A percentile compares a stretch with the other conserved stretches of the same genome.
Conservation (phyloP, 192 early-diverging fungal genomes). For the Backusella australiensis region DNA sequence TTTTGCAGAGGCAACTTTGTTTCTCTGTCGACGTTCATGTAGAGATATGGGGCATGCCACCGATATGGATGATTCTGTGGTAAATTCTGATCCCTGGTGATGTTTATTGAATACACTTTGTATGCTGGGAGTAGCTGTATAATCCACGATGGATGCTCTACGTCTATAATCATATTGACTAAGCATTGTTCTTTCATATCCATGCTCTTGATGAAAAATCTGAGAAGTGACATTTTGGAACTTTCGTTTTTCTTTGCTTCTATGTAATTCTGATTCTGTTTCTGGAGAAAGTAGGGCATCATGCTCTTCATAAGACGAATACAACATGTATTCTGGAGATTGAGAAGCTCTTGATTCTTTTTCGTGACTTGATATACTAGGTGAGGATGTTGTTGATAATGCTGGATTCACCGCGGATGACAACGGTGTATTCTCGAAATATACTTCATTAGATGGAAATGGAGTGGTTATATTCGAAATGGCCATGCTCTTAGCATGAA, state of each 20-base stretch:
- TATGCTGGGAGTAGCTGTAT: not conserved
- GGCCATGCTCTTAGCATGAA: constrained; percentile 24
- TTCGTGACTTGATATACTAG: not conserved
- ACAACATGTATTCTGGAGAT: not conserved
- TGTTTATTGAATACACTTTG: not conserved
- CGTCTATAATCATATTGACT: not conserved
- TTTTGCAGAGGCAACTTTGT: constrained; percentile 56
- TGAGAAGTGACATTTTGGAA: not conserved
- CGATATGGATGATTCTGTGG: not conserved
- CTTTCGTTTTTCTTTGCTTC: not conserved
- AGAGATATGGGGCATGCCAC: constrained; percentile 33
- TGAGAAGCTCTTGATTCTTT: not conserved
- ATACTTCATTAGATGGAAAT: not conserved
- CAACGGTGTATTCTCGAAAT: not conserved
- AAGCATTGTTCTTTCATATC: not conserved
- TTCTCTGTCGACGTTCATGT: constrained; percentile 48
- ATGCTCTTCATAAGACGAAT: not conserved
- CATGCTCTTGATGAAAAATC: not conserved
- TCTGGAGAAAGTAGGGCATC: not conserved
- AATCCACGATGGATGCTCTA: not conserved
- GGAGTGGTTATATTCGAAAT: constrained; percentile 33
- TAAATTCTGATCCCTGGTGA: not conserved
- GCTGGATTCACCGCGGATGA: not conserved
- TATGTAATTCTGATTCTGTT: not conserved
- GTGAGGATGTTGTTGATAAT: not conserved